Evolutionary conservation across 1,284 basidiomycete genomes (phyloP).

Genomic region (Pyrrhoderma noxium): DNA sequence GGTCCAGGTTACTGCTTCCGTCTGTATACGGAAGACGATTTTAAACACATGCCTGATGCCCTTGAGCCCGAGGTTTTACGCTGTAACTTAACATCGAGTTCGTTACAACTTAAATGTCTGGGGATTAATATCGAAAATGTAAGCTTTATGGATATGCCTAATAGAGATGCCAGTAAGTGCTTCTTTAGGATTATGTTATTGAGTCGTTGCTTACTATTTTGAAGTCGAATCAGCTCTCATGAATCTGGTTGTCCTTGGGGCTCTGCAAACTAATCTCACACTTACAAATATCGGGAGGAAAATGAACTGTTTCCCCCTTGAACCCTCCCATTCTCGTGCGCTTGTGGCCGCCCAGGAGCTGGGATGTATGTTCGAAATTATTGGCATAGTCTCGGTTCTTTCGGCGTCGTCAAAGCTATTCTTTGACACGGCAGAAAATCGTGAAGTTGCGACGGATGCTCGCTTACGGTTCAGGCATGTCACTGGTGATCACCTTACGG

Average conservation of each 20-base stretch:
- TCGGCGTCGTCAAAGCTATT: constrained; percentile 74
- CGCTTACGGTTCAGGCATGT: constrained; percentile 74
- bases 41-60: constrained; percentile 55
- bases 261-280: constrained; percentile 52
- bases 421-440: constrained; percentile 53
- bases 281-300: constrained; percentile 67
- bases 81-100: constrained; percentile 74
- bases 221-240: constrained; percentile 66
- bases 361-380: constrained; percentile 65
- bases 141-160: constrained; percentile 82
- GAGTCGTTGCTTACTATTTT: not conserved
- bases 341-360: constrained; percentile 67
- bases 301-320: constrained; percentile 82
- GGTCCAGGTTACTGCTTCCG: constrained; percentile 81
- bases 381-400: constrained; percentile 75
- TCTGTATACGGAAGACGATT: constrained; percentile 79
- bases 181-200: not conserved
- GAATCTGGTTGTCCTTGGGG: constrained; percentile 69
- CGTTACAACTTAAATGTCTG: constrained; percentile 80
- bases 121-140: constrained; percentile 72
- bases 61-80: constrained; percentile 85
- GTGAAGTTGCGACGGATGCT: constrained; percentile 64
- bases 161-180: constrained; percentile 58
- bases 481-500: constrained; percentile 87
- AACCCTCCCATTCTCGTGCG: constrained; percentile 73